A percentile compares a stretch with the other conserved stretches of the same genome.
These are phyloP conservation scores for Novymonas esmeraldas DNA, from an alignment of 208 protist genomes.

Conservation along the genomic window DNA sequence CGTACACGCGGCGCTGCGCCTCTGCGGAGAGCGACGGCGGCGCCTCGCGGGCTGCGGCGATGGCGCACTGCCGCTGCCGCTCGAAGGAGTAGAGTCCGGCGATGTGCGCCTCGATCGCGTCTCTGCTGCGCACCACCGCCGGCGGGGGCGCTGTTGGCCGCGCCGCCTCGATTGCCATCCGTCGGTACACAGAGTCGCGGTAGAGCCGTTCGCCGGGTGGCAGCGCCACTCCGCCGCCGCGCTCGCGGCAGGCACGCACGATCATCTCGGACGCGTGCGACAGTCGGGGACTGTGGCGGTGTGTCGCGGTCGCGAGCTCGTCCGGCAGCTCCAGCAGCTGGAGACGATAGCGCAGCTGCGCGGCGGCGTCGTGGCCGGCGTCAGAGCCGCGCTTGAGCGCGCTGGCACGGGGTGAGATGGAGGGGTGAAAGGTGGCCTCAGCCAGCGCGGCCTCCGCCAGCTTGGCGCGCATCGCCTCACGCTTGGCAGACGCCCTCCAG, in stretches of 20 bases:
- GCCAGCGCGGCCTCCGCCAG: constrained; percentile 26
- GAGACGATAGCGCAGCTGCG: constrained; percentile 47
- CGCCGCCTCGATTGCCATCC: constrained; percentile 4
- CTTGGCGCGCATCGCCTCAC: constrained; percentile 35
- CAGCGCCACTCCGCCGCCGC: constrained; percentile 29
- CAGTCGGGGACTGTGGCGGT: constrained; percentile 41
- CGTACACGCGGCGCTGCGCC: constrained; percentile 21
- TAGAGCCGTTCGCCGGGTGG: constrained; percentile 54
- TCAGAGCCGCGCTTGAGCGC: constrained; percentile 10
- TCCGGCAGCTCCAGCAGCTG: constrained; percentile 53
- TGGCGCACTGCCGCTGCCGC: constrained; percentile 33
- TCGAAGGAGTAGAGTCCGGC: constrained; percentile 54
- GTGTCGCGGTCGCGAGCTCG: constrained; percentile 16
- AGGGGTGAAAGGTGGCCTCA: constrained; percentile 51
- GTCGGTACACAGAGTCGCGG: constrained; percentile 41
- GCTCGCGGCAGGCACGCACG: constrained; percentile 38
- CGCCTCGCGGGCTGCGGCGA: constrained; percentile 48
- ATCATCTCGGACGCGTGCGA: constrained; percentile 49
- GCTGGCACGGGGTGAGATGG: constrained; percentile 37
- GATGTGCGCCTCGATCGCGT: constrained; percentile 57
- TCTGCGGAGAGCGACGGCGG: constrained; percentile 7
- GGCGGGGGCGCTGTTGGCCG: background rate
- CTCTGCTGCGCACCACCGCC: constrained; percentile 26
- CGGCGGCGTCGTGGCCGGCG: constrained; percentile 14
- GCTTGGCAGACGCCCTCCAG: constrained; percentile 10